Conservation (phyloP, 371 early-diverging fungal genomes). For the Chytridium lagenaria region DNA sequence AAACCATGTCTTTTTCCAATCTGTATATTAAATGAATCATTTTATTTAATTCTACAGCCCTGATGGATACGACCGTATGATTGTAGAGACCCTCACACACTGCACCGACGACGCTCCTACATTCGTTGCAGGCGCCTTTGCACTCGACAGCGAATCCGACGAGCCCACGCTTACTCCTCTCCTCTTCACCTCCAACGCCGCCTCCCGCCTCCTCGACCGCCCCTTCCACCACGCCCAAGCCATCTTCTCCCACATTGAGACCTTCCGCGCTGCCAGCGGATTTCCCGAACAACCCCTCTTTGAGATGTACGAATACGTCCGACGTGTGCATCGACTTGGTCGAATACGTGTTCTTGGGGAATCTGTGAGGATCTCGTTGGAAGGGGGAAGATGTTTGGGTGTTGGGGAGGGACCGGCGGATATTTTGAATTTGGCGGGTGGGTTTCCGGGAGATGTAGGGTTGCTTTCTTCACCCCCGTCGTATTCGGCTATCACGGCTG, state of each 20-base stretch:
- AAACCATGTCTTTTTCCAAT: background rate
- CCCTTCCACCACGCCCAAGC: conserved; percentile 13
- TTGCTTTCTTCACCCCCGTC: too few species aligned
- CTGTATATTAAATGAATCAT: too few species aligned
- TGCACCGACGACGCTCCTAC: background rate
- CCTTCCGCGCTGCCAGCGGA: background rate
- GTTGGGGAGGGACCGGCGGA: conserved; percentile 1
- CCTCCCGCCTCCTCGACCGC: conserved; percentile 5
- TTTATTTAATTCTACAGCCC: background rate
- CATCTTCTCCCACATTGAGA: background rate
- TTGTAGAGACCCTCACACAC: background rate
- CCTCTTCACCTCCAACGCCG: background rate
- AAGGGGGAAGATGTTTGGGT: conserved; percentile 12
- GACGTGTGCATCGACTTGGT: conserved; percentile 3
- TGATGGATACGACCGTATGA: background rate
- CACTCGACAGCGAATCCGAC: background rate
- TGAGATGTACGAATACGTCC: conserved; percentile 10
- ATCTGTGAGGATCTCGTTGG: background rate
- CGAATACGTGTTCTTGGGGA: background rate
- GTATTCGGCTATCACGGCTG: too few species aligned
- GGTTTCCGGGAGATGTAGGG: background rate
- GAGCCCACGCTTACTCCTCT: conserved; percentile 11
- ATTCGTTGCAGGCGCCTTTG: conserved; percentile 12
- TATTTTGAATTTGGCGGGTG: background rate
- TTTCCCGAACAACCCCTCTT: conserved; percentile 16